Percentiles rank a stretch among this genome's conserved stretches.
Evolutionary conservation across 1,139 yeast genomes (phyloP).

Genomic region (Scheffersomyces segobiensis): DNA sequence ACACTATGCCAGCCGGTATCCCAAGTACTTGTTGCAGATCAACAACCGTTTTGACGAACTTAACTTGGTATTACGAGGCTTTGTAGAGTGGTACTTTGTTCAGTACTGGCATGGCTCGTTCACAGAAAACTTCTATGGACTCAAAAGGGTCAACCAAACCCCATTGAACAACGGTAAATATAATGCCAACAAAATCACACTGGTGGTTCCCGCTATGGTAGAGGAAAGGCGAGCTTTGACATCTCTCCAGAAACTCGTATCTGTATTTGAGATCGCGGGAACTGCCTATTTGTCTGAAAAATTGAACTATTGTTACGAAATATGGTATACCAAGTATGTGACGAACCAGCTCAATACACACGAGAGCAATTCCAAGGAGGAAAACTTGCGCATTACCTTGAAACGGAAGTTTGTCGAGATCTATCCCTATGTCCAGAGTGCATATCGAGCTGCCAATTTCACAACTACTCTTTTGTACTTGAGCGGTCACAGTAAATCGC

Average conservation of each 20-base stretch:
- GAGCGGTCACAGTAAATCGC: slow-evolving; percentile 66
- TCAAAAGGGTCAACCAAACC: slow-evolving; percentile 60
- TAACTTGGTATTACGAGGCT: slow-evolving; percentile 58
- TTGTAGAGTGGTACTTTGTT: slow-evolving; percentile 75
- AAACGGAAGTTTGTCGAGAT: slow-evolving; percentile 52
- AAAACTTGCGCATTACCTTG: slow-evolving; percentile 28
- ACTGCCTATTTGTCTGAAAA: slow-evolving; percentile 71
- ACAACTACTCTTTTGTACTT: slow-evolving; percentile 64
- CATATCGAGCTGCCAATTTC: slow-evolving; percentile 53
- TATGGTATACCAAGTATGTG: slow-evolving; percentile 58
- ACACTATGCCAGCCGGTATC: slow-evolving; percentile 79
- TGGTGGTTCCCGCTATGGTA: slow-evolving; percentile 48
- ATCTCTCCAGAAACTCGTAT: slow-evolving; percentile 52
- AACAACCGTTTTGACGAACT: slow-evolving; percentile 79
- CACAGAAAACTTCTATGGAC: slow-evolving; percentile 89
- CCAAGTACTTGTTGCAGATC: slow-evolving; percentile 61
- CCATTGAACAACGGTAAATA: slow-evolving; percentile 34
- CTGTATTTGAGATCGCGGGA: slow-evolving; percentile 65
- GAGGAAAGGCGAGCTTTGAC: slow-evolving; percentile 60
- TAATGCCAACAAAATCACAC: slow-evolving; percentile 37
- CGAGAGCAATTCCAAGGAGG: slow-evolving; percentile 31
- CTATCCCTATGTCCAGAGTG: slow-evolving; percentile 62
- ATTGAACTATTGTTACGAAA: slow-evolving; percentile 64
- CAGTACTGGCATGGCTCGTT: slow-evolving; percentile 81
- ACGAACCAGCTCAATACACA: slow-evolving; percentile 43